Evolutionary conservation across 1,284 basidiomycete genomes (phyloP), one percentile per base, ranked within the genome.

Genomic region (Malassezia furfur): DNA sequence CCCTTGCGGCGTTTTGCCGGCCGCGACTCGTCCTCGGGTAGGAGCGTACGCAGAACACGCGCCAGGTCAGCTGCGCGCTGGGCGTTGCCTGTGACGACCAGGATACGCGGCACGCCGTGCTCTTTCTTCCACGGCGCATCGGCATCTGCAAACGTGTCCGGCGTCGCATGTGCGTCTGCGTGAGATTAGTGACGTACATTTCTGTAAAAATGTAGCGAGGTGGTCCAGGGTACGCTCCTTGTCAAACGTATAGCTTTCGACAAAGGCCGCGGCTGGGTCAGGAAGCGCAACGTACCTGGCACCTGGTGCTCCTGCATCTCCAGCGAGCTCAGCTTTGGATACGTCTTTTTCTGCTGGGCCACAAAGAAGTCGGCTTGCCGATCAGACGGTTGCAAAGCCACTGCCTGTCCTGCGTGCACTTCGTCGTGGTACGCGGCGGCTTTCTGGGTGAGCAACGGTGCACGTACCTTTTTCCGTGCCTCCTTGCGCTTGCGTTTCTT

Each of bases 361-460:
- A 52, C n/a, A 5, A 72, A 47, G 37, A 64, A 70, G 61, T 72
- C 69, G 32, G 68, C 68, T 38, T 72, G 69, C 9, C 63, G n/a
- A 3, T 65, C 63, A 3, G 61, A 59, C 50, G 65, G 48, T 61
- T 68, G 61, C 31, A 30, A 19, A 6, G 46, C 32, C 17, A 53
- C 38, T 3, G 35, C 15, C 41, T 22, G 21, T 11, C 12, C 50
- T 2, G 49, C 48, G 2, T 44, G 36, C 3, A 47, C 25, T 17
- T 51, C 38, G 22, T 47, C 41, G 11, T 32, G 49, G 15, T 32
- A 28, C 14, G 10, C 25, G 22, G 40, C 54, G 19, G 38, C 34
- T 38, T 56, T 48, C 47, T 54, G 17, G 12, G 41, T 38, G 31
- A 36, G 35, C 19, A 28, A 10, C 19, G 7, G 10, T 15, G 9